Conservation (phyloP, 306 rosid genomes). For the Luffa acutangula region DNA sequence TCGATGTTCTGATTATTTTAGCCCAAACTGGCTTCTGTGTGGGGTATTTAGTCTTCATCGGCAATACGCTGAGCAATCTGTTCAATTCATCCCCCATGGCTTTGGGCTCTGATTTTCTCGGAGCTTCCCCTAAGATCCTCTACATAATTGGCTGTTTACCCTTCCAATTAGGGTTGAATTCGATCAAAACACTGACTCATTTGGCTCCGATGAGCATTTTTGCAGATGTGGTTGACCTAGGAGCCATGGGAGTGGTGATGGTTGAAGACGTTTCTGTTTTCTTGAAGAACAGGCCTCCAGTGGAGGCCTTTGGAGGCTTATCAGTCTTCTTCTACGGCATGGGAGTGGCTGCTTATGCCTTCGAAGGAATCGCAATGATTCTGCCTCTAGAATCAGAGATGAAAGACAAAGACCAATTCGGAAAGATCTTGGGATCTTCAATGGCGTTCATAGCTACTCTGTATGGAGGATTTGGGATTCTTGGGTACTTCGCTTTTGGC, state of each 20-base stretch:
- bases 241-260: constrained; percentile 42
- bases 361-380: constrained; percentile 48
- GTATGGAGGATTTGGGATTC: constrained; percentile 34
- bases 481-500: constrained; percentile 51
- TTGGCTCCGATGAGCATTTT: constrained; percentile 45
- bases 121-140: constrained; percentile 26
- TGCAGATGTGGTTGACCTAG: constrained; percentile 45
- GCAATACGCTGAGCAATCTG: constrained; percentile 32
- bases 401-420: constrained; percentile 38
- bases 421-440: constrained; percentile 22
- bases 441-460: constrained; percentile 29
- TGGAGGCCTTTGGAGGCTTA: constrained; percentile 24
- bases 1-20: constrained; percentile 30
- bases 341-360: constrained; percentile 45
- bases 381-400: constrained; percentile 46
- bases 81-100: constrained; percentile 5
- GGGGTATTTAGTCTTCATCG: constrained; percentile 40
- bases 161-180: constrained; percentile 38
- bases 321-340: constrained; percentile 34
- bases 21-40: constrained; percentile 47
- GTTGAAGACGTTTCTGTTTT: constrained; percentile 22
- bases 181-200: constrained; percentile 33
- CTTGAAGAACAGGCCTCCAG: constrained; percentile 3
- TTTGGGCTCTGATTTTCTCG: constrained; percentile 15
- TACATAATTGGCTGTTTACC: constrained; percentile 44